These are phyloP conservation scores for Camellia sinensis DNA, from an alignment of 148 eudicot genomes.

Conservation along the genomic window DNA sequence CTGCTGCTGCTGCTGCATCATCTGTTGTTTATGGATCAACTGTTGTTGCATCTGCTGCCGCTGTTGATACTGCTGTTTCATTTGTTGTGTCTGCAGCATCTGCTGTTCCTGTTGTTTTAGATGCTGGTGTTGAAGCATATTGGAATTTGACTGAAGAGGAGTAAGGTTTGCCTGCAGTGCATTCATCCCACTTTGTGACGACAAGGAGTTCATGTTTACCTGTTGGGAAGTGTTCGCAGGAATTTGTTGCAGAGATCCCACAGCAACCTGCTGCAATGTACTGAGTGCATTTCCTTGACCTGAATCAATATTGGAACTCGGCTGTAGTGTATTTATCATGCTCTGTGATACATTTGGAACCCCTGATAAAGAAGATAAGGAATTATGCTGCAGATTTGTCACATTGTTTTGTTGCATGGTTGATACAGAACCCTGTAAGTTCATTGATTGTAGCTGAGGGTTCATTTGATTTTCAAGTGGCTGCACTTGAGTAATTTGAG, in stretches of 20 bases:
- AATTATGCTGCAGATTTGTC: slow-evolving; percentile 56
- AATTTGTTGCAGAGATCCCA: slow-evolving; percentile 70
- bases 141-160: slow-evolving; percentile 56
- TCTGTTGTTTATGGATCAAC: slow-evolving; percentile 45
- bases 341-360: slow-evolving; percentile 58
- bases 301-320: slow-evolving; percentile 53
- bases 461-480: slow-evolving; percentile 59
- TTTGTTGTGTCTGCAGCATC: slow-evolving; percentile 28
- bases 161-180: slow-evolving; percentile 50
- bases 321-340: slow-evolving; percentile 47
- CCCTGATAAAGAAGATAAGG: slow-evolving; percentile 53
- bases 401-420: slow-evolving; percentile 58
- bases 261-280: slow-evolving; percentile 66
- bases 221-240: slow-evolving; percentile 61
- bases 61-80: slow-evolving; percentile 41
- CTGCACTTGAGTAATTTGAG: slow-evolving; percentile 67
- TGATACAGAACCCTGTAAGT: slow-evolving; percentile 53
- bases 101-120: slow-evolving; percentile 71
- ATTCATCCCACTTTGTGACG: slow-evolving; percentile 59
- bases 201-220: slow-evolving; percentile 47
- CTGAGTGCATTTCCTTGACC: slow-evolving; percentile 58
- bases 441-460: slow-evolving; percentile 56
- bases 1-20: slow-evolving; percentile 42
- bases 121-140: slow-evolving; percentile 65
- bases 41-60: slow-evolving; percentile 51